Evolutionary conservation across 495 filamentous ascomycete genomes (phyloP).

Genomic region (Neurospora africana): DNA sequence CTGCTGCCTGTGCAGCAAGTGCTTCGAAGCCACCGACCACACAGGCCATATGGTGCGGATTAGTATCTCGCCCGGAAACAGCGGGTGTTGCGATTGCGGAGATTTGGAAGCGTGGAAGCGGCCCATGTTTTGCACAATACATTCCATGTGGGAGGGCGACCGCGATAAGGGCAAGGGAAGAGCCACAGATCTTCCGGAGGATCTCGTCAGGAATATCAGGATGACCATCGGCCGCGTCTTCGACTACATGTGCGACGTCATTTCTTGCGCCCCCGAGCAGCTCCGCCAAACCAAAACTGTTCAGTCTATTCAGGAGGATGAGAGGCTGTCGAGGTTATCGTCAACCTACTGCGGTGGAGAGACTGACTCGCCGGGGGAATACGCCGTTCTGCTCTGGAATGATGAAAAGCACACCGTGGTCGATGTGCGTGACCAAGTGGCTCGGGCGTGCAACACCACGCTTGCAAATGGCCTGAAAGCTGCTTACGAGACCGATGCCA

Average conservation of each 20-base stretch:
- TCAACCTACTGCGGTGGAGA: slow-evolving; percentile 62
- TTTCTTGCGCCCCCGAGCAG: slow-evolving; percentile 95
- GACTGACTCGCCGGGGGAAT: slow-evolving; percentile 49
- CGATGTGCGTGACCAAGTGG: slow-evolving; percentile 85
- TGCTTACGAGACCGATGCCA: slow-evolving; percentile 77
- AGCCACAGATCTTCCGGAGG: slow-evolving; percentile 52
- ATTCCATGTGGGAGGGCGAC: slow-evolving; percentile 50
- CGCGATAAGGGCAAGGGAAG: slow-evolving; percentile 57
- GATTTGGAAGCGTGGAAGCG: slow-evolving; percentile 86
- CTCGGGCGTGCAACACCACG: slow-evolving; percentile 71
- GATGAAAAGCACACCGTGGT: slow-evolving; percentile 95
- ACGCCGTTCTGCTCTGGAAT: slow-evolving; percentile 88
- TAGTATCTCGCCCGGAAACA: slow-evolving; percentile 75
- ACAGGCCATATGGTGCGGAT: slow-evolving; percentile 86
- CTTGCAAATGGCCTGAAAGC: slow-evolving; percentile 56
- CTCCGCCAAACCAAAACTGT: slow-evolving; percentile 73
- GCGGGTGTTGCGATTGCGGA: slow-evolving; percentile 94
- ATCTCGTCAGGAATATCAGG: slow-evolving; percentile 61
- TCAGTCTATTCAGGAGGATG: slow-evolving; percentile 69
- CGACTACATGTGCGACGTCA: slow-evolving; percentile 93
- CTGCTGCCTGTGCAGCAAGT: slow-evolving; percentile 76
- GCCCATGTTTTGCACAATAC: slow-evolving; percentile 87
- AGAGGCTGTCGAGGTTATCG: slow-evolving; percentile 63
- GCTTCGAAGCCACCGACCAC: slow-evolving; percentile 92
- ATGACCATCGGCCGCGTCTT: slow-evolving; percentile 76